Base-by-base conservation (phyloP, 1,284 basidiomycete genomes). In the Malassezia sympodialis region DNA sequence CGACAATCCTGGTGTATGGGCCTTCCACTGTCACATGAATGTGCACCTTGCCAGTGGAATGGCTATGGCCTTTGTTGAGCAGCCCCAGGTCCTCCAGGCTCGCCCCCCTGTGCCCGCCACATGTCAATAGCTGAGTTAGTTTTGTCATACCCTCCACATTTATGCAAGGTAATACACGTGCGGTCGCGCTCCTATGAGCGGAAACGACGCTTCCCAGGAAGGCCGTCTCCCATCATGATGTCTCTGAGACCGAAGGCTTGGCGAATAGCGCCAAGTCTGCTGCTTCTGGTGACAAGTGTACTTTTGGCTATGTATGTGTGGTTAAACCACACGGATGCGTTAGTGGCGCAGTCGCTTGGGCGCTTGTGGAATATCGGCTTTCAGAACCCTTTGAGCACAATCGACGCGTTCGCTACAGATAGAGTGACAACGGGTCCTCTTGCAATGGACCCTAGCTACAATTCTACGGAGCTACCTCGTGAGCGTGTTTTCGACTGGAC, bases 1-100 rank as follows among this genome's bases (percentile, higher is more conserved):
- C 5, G 66, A 68, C 44, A 68, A 68, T 30, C 59, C 60, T 0
- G 66, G 66, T 4, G 60, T 68, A 32, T 66, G 65, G 64, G 59
- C 66, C 1, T 62, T 68, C 51, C 60, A 62, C 39, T 62, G 60
- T 23, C 60, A 62, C 45, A 58, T 62, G 42, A 31, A 60, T 28
- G 57, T 62, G 24, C 60, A 62, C 32, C 51, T 62, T 34, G 53
- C 45, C 15, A 49, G 49, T 19, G 60, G 60, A n/a, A 59, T 62
- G 56, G 60, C 58, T 14, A 53, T 62, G 53, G 51, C 60, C 6
- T 32, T 59, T 17, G 60, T 49, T 6, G 58, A 62, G n/a, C 34
- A 43, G 46, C 58, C 53, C 7, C n/a, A 17, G 10, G 17, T 43
- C 8, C 28, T 51, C 11, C 49, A 51, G 35, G 31, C 49, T 10